Conservation (phyloP, 192 early-diverging fungal genomes). For the Entomortierella parvispora region DNA sequence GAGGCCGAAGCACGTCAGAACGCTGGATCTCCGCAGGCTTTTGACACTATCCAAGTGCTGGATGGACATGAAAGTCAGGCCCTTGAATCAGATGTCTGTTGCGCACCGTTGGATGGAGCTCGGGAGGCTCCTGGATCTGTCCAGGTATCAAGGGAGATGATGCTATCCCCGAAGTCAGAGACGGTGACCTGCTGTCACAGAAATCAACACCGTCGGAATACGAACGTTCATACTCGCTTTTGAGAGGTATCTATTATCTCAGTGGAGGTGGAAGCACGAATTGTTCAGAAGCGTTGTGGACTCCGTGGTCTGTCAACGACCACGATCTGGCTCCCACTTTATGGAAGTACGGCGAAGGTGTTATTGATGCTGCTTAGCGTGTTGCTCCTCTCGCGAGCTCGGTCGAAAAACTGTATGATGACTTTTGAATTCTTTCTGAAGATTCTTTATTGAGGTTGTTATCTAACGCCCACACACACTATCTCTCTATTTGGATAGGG, state of each 20-base stretch:
- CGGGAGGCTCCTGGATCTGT: constrained; percentile 1
- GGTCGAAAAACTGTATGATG: constrained; percentile 15
- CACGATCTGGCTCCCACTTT: constrained; percentile 15
- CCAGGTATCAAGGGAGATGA: constrained; percentile 7
- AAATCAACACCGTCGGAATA: constrained; percentile 23
- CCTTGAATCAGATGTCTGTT: too few relatives aligned
- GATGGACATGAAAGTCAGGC: too few relatives aligned
- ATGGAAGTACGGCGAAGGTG: constrained; percentile 19
- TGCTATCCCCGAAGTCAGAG: too few relatives aligned
- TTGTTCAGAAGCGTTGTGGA: constrained; percentile 26
- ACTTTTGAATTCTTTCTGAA: constrained; percentile 1
- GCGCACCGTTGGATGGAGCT: too few relatives aligned
- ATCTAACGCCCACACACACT: too few relatives aligned
- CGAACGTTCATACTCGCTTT: constrained; percentile 7
- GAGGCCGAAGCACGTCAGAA: too few relatives aligned
- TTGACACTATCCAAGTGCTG: too few relatives aligned
- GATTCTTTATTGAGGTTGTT: constrained; percentile 4
- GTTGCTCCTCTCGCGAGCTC: constrained; percentile 21
- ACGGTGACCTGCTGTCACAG: constrained; percentile 21
- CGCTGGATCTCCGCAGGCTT: too few relatives aligned
- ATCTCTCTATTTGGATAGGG: too few relatives aligned
- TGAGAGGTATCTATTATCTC: constrained; percentile 22
- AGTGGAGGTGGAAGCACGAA: constrained; percentile 22
- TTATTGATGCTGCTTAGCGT: constrained; percentile 18
- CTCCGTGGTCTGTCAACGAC: constrained; percentile 25